These are phyloP conservation scores for Urochloa ruziziensis DNA, from an alignment of 176 grass and related monocot species.

Conservation along the genomic window DNA sequence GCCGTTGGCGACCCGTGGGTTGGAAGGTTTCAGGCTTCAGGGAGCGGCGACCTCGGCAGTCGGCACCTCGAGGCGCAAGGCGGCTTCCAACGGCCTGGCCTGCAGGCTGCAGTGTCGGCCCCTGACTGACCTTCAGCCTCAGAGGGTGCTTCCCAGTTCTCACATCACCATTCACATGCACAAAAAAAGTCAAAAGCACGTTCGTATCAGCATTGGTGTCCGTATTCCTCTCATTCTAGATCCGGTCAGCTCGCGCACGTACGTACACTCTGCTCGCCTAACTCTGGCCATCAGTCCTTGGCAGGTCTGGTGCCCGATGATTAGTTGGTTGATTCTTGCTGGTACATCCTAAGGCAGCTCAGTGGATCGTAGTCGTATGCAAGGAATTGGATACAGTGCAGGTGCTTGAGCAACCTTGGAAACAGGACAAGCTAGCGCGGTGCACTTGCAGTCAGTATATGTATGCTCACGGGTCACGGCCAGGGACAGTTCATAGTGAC, in stretches of 20 bases:
- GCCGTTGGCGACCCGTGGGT: not conserved
- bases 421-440: not conserved
- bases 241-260: not conserved
- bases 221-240: not conserved
- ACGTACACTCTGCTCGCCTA: not conserved
- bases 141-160: not conserved
- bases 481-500: not conserved
- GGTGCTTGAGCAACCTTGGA: not conserved
- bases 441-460: not conserved
- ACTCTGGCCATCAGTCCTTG: not conserved
- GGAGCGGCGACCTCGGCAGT: not conserved
- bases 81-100: not conserved
- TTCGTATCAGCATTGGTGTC: not conserved
- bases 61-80: too few species aligned
- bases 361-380: too few species aligned
- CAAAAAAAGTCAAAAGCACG: not conserved
- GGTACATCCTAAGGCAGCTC: too few species aligned
- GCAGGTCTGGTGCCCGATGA: not conserved
- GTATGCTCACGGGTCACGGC: not conserved
- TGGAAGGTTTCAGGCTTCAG: constrained; percentile 8
- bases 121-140: too few species aligned
- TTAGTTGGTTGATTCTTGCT: not conserved
- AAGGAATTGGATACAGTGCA: not conserved
- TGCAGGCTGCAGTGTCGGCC: not conserved
- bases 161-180: not conserved